Conservation (phyloP, 2,329 filamentous ascomycete genomes). For the Ophiostoma sp. region DNA sequence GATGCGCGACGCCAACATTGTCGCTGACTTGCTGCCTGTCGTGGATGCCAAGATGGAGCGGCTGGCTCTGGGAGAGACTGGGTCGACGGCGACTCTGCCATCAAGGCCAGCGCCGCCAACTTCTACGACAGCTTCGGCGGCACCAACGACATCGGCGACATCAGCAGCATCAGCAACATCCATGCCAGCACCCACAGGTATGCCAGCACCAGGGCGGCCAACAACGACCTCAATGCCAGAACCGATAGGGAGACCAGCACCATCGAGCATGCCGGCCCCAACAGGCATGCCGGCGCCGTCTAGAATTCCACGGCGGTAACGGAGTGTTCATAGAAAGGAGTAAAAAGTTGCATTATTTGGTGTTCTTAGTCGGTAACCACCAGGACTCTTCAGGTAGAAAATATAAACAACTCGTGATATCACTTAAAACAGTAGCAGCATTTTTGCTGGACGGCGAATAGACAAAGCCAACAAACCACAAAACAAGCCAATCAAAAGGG, state of each 20-base stretch:
- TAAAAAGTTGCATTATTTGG: not conserved
- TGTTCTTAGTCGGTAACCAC: too few species aligned
- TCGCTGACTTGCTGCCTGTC: constrained; percentile 63
- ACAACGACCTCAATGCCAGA: not conserved
- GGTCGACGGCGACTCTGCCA: not conserved
- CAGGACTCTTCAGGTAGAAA: not conserved
- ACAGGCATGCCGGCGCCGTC: constrained; percentile 1
- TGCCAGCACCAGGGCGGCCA: not conserved
- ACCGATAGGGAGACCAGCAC: not conserved
- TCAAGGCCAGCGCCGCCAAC: not conserved
- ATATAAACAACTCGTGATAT: not conserved
- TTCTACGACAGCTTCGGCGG: not conserved
- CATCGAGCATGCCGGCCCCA: not conserved
- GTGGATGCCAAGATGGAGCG: constrained; percentile 63
- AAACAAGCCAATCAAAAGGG: not conserved
- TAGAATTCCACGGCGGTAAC: not conserved
- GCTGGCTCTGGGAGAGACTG: constrained; percentile 26
- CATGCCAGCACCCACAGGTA: not conserved
- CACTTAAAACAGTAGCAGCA: too few species aligned
- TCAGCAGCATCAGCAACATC: not conserved
- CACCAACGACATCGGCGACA: not conserved
- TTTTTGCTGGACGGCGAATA: not conserved
- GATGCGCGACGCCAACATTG: constrained; percentile 71
- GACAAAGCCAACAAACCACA: not conserved
- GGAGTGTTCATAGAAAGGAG: not conserved